Percentiles rank a stretch among this genome's conserved stretches.
Conservation (phyloP, 176 grass and related monocot genomes). For the Lolium perenne region DNA sequence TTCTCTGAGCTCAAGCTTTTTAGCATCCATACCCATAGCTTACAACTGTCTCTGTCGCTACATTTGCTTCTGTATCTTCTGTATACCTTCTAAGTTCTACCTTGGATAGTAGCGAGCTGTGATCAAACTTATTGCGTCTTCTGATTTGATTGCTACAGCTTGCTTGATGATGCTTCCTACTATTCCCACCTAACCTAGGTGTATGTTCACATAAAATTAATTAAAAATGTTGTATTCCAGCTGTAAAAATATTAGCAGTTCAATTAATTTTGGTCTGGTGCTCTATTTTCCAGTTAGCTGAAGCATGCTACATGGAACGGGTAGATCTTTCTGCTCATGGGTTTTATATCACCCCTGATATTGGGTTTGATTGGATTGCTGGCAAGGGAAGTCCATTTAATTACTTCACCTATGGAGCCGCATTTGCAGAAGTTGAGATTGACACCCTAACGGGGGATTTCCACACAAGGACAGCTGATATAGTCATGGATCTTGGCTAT, state of each 20-base stretch:
- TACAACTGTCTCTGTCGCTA: background rate
- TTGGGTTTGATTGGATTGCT: conserved; percentile 68
- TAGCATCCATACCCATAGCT: background rate
- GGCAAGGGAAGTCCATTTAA: conserved; percentile 86
- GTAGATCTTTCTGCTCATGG: conserved; percentile 94
- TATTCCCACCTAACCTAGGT: background rate
- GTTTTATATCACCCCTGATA: conserved; percentile 86
- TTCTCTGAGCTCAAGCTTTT: conserved; percentile 10
- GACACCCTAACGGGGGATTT: conserved; percentile 98
- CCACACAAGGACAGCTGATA: conserved; percentile 75
- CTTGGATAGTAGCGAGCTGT: background rate
- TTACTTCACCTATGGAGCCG: conserved; percentile 94
- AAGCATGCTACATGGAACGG: conserved; percentile 82
- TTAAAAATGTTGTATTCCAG: background rate
- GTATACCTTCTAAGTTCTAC: background rate
- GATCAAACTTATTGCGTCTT: background rate
- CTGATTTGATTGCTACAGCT: conserved; percentile 10
- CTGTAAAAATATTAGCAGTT: background rate
- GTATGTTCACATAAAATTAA: background rate
- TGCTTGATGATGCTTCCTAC: conserved; percentile 8
- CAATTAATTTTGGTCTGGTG: conserved; percentile 16
- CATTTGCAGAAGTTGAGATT: conserved; percentile 98
- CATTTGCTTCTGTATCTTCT: background rate
- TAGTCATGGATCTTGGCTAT: conserved; percentile 90
- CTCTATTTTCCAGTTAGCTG: conserved; percentile 58